Evolutionary conservation across 2,329 filamentous ascomycete species (phyloP), one percentile per base, ranked within the genome.

Genomic region (Paramyrothecium sp.): DNA sequence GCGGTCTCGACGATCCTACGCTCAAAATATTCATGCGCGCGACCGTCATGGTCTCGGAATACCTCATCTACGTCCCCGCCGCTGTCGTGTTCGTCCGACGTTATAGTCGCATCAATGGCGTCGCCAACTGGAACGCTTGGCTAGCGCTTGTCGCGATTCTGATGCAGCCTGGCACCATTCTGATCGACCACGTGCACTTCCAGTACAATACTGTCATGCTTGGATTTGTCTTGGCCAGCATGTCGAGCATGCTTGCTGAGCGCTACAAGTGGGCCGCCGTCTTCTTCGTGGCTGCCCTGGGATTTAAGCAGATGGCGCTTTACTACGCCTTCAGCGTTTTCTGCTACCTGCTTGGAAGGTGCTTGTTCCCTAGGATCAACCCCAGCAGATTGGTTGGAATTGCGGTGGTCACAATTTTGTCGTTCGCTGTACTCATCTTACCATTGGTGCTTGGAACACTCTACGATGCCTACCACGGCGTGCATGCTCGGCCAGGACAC

Each of bases 161-260:
- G 26, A 89, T 99, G 86, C 95, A 98, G 70, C 95, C 95, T 1
- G 87, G 87, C 3, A 91, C 88, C 1, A 92, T 98, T 41, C 84
- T 99, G 26, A 90, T 99, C 65, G 95, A 99, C 70, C 94, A 99
- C 69, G 90, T 94, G 7, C 95, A 89, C 70, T 99, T 99, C 71
- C 95, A 99, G 75, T 99, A 97, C 75, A 99, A 99, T 72, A 96
- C 93, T 0, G 93, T 99, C 53, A 99, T 99, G 95, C 86, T 99
- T 17, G 95, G 96, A 2, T 85, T 98, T 51, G 87, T 95, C 11
- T 79, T 96, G 30, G 92, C 92, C 1, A 91, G 89, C 66, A 87
- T 97, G 78, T 95, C 94, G 47, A 95, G 90, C 71, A 89, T 98
- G 76, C 74, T 97, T 53, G 92, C 92, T 3, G 91, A 91, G 3